Conservation (phyloP, 371 early-diverging fungal genomes). For the Vairimorpha ceranae region DNA sequence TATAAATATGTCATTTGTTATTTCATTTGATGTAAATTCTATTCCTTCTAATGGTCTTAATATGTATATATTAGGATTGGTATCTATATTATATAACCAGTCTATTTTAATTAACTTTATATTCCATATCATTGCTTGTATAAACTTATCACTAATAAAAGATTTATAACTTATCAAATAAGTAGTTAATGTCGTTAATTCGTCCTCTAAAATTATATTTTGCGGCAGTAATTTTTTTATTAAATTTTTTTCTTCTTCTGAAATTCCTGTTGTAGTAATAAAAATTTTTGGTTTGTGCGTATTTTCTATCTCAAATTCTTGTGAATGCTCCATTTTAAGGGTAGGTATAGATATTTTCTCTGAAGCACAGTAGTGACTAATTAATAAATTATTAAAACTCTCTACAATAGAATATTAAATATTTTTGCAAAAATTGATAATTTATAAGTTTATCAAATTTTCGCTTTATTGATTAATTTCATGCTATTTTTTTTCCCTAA, state of each 20-base stretch:
- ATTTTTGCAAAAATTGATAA: too few relatives aligned
- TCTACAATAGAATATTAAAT: too few relatives aligned
- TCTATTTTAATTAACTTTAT: constrained; percentile 56
- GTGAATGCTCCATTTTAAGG: background rate
- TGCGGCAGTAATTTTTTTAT: constrained; percentile 19
- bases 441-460: too few relatives aligned
- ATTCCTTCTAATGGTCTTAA: constrained; percentile 53
- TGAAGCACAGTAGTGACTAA: too few relatives aligned
- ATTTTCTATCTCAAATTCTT: constrained; percentile 34
- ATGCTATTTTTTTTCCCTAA: too few relatives aligned
- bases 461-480: too few relatives aligned
- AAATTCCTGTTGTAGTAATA: constrained; percentile 51
- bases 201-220: constrained; percentile 16
- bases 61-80: constrained; percentile 27
- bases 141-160: constrained; percentile 57
- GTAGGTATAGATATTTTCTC: background rate
- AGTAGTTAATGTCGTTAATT: constrained; percentile 41
- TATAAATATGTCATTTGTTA: constrained; percentile 52
- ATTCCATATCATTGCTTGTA: constrained; percentile 58
- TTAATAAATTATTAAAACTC: too few relatives aligned
- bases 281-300: constrained; percentile 30
- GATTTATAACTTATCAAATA: constrained; percentile 57
- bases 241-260: constrained; percentile 28
- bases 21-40: constrained; percentile 53
- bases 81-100: constrained; percentile 51